phyloP scores from a whole-genome alignment of 805 yeast species.

The Teunomyces panamensis region DNA sequence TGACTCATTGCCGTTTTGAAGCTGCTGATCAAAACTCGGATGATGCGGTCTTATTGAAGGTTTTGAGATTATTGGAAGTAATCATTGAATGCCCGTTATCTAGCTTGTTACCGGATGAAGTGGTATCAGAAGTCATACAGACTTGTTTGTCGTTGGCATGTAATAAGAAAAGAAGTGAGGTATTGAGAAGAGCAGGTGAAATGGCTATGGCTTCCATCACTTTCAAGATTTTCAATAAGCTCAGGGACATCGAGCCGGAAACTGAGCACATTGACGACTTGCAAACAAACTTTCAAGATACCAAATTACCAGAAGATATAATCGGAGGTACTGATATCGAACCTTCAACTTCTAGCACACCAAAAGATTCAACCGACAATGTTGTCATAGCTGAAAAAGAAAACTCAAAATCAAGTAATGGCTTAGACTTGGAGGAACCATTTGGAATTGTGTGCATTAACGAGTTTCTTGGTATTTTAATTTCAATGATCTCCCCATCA shows the following conservation, averaged over 20 bases:
- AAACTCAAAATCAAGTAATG: not conserved
- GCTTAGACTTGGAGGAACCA: conserved; percentile 36
- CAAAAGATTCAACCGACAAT: not conserved
- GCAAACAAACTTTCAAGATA: conserved; percentile 46
- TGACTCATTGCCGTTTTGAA: conserved; percentile 94
- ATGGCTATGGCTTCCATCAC: conserved; percentile 71
- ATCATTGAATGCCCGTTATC: conserved; percentile 67
- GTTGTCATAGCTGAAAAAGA: conserved; percentile 6
- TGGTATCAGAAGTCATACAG: conserved; percentile 83
- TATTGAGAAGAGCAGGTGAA: conserved; percentile 85
- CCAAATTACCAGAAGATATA: conserved; percentile 55
- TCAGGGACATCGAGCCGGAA: conserved; percentile 53
- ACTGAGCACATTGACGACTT: conserved; percentile 35
- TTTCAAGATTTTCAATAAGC: conserved; percentile 59
- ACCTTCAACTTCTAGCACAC: conserved; percentile 15
- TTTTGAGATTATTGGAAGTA: conserved; percentile 66
- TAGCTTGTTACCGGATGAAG: conserved; percentile 69
- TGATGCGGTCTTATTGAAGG: conserved; percentile 85
- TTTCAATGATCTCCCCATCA: conserved; percentile 78
- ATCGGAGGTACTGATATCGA: conserved; percentile 47
- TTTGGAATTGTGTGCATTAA: conserved; percentile 75
- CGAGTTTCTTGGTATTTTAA: conserved; percentile 71
- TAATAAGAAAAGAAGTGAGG: conserved; percentile 87
- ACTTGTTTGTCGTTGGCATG: conserved; percentile 90
- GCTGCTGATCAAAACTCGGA: conserved; percentile 91